A percentile compares a stretch with the other conserved stretches of the same genome.
Conservation (phyloP, 768 basidiomycete species). For the Tulasnella sp. region DNA sequence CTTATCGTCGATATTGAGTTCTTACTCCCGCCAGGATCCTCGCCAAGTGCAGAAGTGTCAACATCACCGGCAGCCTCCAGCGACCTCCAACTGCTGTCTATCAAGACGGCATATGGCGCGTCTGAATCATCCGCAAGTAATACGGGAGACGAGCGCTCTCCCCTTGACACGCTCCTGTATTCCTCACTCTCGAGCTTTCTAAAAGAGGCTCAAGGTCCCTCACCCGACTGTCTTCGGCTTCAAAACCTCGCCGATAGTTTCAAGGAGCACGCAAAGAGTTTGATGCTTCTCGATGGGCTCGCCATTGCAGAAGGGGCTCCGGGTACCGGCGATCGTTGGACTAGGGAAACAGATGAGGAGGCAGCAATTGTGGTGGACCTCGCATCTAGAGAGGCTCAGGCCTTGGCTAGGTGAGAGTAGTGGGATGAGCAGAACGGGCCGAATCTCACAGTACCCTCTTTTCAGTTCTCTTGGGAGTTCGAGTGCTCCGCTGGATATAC, state of each 20-base stretch:
- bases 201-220: constrained; percentile 54
- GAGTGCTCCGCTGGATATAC: constrained; percentile 63
- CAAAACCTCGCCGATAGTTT: constrained; percentile 48
- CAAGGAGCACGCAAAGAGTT: constrained; percentile 56
- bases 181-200: constrained; percentile 56
- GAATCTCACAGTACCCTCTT: neutral
- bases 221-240: constrained; percentile 53
- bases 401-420: constrained; percentile 50
- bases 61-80: constrained; percentile 29
- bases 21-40: constrained; percentile 37
- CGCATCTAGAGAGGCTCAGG: constrained; percentile 51
- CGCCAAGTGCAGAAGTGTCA: constrained; percentile 35
- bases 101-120: constrained; percentile 71
- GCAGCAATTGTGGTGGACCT: constrained; percentile 48
- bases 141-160: constrained; percentile 30
- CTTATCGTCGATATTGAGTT: constrained; percentile 75
- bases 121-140: constrained; percentile 36
- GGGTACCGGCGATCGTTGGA: constrained; percentile 64
- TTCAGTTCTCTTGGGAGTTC: constrained; percentile 24
- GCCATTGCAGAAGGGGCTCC: constrained; percentile 54
- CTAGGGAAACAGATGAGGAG: constrained; percentile 58
- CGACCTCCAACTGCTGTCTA: constrained; percentile 46
- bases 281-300: constrained; percentile 67
- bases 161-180: constrained; percentile 61
- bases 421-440: constrained; percentile 25